phyloP scores from a whole-genome alignment of 306 rosid species.

The Fagus crenata region DNA sequence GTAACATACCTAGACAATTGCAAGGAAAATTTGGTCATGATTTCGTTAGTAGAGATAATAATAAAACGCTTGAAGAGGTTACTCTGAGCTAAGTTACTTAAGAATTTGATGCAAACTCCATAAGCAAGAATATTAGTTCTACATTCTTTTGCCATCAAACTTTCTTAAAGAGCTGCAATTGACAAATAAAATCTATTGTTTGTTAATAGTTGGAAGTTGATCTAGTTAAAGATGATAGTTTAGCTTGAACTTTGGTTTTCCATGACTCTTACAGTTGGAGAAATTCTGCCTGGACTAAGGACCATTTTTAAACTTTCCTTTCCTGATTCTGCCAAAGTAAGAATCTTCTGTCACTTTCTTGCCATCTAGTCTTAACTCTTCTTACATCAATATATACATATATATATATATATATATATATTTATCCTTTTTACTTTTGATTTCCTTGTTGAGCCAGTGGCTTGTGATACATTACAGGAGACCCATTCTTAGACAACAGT shows the following conservation, averaged over 20 bases:
- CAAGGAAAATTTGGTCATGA: too few species aligned
- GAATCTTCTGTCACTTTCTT: constrained; percentile 9
- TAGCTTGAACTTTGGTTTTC: constrained; percentile 23
- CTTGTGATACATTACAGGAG: neutral
- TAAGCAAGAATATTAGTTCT: neutral
- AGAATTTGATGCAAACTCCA: too few species aligned
- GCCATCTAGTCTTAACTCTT: neutral
- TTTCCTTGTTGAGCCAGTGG: neutral
- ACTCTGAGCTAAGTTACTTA: too few species aligned
- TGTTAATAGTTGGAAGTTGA: neutral
- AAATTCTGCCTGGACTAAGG: constrained; percentile 58
- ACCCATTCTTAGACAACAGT: neutral
- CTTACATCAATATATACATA: neutral
- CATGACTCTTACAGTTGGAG: constrained; percentile 44
- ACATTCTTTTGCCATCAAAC: neutral
- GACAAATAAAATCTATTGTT: neutral
- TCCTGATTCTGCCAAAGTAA: constrained; percentile 62
- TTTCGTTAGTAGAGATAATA: too few species aligned
- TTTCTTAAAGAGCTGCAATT: neutral
- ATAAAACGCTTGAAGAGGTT: too few species aligned
- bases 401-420: neutral
- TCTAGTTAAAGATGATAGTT: constrained; percentile 8
- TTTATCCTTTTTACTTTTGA: neutral
- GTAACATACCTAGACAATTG: too few species aligned
- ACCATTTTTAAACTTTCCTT: constrained; percentile 39